Evolutionary conservation across 2,329 filamentous ascomycete genomes (phyloP).

Genomic region (Phyllosticta citrichinensis): DNA sequence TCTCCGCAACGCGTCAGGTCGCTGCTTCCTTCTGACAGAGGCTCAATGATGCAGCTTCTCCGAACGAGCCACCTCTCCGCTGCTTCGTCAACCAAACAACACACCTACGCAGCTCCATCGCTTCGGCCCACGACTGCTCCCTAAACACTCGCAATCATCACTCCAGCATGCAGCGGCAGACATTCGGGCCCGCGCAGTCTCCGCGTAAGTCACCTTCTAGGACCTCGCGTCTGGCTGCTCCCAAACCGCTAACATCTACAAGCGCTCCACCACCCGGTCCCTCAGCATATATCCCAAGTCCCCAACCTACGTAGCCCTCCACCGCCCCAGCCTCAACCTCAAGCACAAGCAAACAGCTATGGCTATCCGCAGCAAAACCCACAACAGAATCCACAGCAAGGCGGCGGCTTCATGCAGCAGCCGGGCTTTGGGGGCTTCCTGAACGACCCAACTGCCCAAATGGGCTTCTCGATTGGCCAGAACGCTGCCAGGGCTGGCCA

Average conservation of each 20-base stretch:
- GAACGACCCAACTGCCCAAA: constrained; percentile 87
- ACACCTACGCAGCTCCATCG: neutral
- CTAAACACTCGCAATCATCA: neutral
- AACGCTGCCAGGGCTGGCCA: constrained; percentile 84
- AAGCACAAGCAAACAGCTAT: constrained; percentile 58
- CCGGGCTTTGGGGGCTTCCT: constrained; percentile 84
- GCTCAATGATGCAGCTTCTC: neutral
- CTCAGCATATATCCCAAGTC: constrained; percentile 96
- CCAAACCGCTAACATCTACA: constrained; percentile 2
- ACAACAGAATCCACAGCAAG: constrained; percentile 26
- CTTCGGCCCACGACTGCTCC: neutral
- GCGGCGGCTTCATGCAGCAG: constrained; percentile 28
- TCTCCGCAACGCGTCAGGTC: neutral
- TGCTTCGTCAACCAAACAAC: neutral
- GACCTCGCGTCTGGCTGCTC: neutral
- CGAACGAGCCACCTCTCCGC: neutral
- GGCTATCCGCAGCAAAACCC: constrained; percentile 63
- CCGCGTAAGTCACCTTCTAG: constrained; percentile 40
- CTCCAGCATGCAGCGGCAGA: constrained; percentile 69
- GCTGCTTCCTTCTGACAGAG: neutral
- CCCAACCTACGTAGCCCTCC: constrained; percentile 93
- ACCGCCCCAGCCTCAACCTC: constrained; percentile 66
- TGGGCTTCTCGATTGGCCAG: constrained; percentile 90
- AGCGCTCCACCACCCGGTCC: constrained; percentile 60
- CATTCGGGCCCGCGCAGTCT: constrained; percentile 67